phyloP scores from a whole-genome alignment of 208 protist genomes.

The Porcisia deanei region DNA sequence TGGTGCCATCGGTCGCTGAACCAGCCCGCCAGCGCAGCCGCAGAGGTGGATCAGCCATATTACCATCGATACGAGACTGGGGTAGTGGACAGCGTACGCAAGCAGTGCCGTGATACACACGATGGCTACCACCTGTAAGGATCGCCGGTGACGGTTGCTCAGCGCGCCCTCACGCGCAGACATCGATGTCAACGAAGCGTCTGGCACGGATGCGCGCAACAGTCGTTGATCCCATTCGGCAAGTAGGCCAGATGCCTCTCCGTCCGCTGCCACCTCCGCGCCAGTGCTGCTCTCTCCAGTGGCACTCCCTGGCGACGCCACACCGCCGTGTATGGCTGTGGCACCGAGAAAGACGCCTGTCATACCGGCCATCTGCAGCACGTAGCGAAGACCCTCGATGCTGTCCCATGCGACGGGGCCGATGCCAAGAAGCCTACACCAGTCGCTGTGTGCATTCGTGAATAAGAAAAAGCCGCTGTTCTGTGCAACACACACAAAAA shows the following conservation, averaged over 20 bases:
- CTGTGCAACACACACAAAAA: constrained; percentile 9
- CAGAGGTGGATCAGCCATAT: constrained; percentile 27
- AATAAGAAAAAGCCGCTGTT: constrained; percentile 6
- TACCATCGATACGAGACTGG: constrained; percentile 20
- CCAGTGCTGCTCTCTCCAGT: background rate
- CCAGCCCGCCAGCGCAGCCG: constrained; percentile 24
- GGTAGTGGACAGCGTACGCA: constrained; percentile 26
- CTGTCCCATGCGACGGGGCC: constrained; percentile 10
- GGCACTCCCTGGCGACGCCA: background rate
- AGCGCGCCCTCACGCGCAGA: background rate
- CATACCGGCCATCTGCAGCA: constrained; percentile 27
- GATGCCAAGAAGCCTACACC: constrained; percentile 13
- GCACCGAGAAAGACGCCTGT: constrained; percentile 4
- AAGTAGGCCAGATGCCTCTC: background rate
- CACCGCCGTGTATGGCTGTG: background rate
- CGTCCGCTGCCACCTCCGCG: background rate
- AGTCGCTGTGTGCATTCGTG: constrained; percentile 2
- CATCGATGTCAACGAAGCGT: background rate
- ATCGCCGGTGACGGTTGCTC: background rate
- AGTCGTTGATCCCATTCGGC: background rate
- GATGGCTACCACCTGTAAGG: constrained; percentile 17
- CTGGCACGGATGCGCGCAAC: background rate
- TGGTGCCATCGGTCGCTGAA: constrained; percentile 6
- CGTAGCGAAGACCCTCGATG: background rate
- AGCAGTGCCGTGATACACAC: constrained; percentile 20